Base-by-base conservation (phyloP, 2,329 filamentous ascomycete genomes). In the Calcarisporium arbuscula region DNA sequence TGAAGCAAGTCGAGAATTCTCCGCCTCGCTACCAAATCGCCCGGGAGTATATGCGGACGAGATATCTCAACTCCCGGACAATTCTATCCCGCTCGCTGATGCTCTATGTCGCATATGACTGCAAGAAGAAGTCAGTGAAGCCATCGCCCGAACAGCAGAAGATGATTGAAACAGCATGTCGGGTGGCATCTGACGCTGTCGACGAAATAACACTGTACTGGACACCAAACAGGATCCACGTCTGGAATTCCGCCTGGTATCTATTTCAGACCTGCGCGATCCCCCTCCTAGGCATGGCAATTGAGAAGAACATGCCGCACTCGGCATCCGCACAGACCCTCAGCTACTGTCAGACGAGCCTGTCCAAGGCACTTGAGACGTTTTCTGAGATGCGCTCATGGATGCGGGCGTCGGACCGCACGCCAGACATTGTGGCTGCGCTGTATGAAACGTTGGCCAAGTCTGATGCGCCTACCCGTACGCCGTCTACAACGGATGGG, bases 261-360 rank as follows among this genome's bases (percentile, higher is more conserved):
- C 47, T 57, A 7, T 57, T 57, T 37, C 52, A 56, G 32, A 52
- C 52, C 5, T 54, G 51, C 30, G 53, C 51, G 30, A 50, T 55
- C 3, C 52, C 51, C 8, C 38, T 56, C 3, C 41, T 57, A 12
- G 45, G 49, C 20, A 47, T 56, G 19, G 47, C 52, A 16, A 48
- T 54, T 18, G 48, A 54, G 19, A 39, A 35, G 19, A 47, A 42
- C 22, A 40, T 46, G 33, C 21, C 35, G 20, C 32, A 30, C 20
- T 35, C 34, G 12, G 14, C 34, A 19, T 28, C 27, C 21, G 18
- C 30, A 25, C 23, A 40, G 10, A 34, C 30, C 8, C 36, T 51
- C 8, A 32, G 34, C 4, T 27, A 30, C 7, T 52, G 49, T 46
- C 44, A 44, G 25, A 42, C 44, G 7, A 49, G 47, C 30, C 32